Evolutionary conservation across 164 flowering plant species (phyloP).

Genomic region (Liquidambar formosana): DNA sequence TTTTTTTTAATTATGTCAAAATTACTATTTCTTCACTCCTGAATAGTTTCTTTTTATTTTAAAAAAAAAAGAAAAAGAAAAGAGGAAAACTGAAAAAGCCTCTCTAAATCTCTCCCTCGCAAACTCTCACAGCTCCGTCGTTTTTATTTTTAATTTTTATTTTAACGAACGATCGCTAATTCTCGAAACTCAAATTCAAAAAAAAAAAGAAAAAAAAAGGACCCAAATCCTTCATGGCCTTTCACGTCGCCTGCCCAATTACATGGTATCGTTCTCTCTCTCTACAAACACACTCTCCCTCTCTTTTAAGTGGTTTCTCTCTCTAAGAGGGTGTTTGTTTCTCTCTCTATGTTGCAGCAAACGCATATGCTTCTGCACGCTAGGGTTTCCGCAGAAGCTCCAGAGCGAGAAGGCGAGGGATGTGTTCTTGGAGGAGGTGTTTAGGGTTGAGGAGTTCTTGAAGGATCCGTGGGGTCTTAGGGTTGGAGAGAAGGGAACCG

Average conservation of each 20-base stretch:
- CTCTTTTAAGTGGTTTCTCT: slow-evolving; percentile 5
- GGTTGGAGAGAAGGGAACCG: slow-evolving; percentile 43
- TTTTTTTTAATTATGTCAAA: no score
- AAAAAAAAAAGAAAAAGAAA: no score
- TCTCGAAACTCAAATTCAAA: no score
- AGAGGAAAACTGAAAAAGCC: no score
- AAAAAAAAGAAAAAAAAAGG: no score
- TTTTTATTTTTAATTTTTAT: no score
- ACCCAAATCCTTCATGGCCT: slow-evolving; percentile 62
- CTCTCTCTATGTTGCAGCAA: slow-evolving; percentile 42
- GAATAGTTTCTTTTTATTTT: no score
- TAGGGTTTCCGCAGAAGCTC: slow-evolving; percentile 66
- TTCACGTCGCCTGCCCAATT: slow-evolving; percentile 99
- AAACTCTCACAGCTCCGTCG: no score
- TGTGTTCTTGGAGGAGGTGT: slow-evolving; percentile 51
- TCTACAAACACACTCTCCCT: slow-evolving; percentile 3
- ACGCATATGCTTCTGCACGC: slow-evolving; percentile 72
- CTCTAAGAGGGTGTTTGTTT: background rate
- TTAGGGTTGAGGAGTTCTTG: slow-evolving; percentile 54
- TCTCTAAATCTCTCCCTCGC: no score
- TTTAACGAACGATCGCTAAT: no score
- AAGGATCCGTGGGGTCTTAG: slow-evolving; percentile 57
- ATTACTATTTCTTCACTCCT: no score
- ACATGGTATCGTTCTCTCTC: slow-evolving; percentile 65
- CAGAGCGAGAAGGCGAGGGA: slow-evolving; percentile 38